Base-by-base conservation (phyloP, 2,329 filamentous ascomycete genomes). In the Alternaria postmessia region DNA sequence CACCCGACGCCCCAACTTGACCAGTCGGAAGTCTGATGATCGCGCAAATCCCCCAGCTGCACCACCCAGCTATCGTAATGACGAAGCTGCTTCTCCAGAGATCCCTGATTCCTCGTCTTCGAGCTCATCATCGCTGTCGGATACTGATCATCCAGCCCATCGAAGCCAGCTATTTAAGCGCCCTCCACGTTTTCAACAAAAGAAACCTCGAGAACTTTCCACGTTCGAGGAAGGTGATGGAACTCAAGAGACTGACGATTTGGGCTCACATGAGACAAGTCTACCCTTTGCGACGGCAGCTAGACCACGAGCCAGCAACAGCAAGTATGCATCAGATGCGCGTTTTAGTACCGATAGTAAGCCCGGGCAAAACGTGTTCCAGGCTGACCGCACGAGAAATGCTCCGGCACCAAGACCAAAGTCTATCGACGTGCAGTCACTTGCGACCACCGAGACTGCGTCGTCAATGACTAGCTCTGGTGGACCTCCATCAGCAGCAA, bases 381-480 rank as follows among this genome's bases (percentile, higher is more conserved):
- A 59, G 11, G 26, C 38, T 7, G 58, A 63, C 36, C 57, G 60
- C 14, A 36, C 44, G n/a, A 63, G 24, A 20, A 53, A 43, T 18
- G 48, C 34, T 11, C 39, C 57, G 5, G 38, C 62, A 4, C 22
- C 51, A 3, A 63, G 66, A 43, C 65, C 66, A 28, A 62, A 55
- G 38, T 65, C 64, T 1, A 53, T 66, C 28, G 67, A 67, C 28
- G 63, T 69, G n/a, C 68, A 67, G 32, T 71, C 67, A 1, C 64
- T 66, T 36, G 61, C 55, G 16, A 66, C 63, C 5, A 70, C 65
- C 4, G 72, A 74, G 39, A 70, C 66, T 7, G 70, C 67, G 51
- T 73, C 91, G 67, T 91, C 89, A 1, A 89, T 89, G 49, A 72
- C 78, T n/a, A 79, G 78, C 42, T 81, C 79, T 11, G 70, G 74